These are phyloP conservation scores for Ceratocystis ficicola DNA, from an alignment of 2,329 filamentous ascomycete genomes.

Conservation along the genomic window DNA sequence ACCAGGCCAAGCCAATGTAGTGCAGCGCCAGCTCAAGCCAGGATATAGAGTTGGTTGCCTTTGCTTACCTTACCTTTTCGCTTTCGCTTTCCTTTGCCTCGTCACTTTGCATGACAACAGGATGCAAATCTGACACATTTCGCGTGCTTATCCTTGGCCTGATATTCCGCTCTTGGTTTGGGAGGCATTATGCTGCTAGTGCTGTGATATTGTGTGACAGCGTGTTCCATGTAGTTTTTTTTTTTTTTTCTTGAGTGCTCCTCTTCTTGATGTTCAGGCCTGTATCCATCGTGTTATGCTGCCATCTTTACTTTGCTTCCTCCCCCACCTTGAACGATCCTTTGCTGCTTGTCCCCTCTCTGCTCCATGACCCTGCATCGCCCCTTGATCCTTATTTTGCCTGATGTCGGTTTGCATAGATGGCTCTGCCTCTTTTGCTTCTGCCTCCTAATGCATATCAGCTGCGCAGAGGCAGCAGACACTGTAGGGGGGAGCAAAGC, in stretches of 20 bases:
- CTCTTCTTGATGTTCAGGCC: not conserved
- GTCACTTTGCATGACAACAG: constrained; percentile 8
- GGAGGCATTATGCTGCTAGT: constrained; percentile 3
- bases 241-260: not conserved
- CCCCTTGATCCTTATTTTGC: constrained; percentile 7
- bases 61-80: not conserved
- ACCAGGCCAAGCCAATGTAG: not conserved
- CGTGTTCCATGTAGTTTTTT: not conserved
- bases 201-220: not conserved
- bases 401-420: not conserved
- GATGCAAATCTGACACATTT: constrained; percentile 7
- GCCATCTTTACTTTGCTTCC: constrained; percentile 14
- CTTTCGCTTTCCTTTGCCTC: not conserved
- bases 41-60: not conserved
- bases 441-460: too few species aligned
- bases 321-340: constrained; percentile 23
- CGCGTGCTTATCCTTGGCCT: not conserved
- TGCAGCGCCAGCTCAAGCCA: not conserved
- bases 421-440: too few species aligned
- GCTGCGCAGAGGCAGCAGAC: too few species aligned
- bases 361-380: constrained; percentile 19
- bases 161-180: not conserved
- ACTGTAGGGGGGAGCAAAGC: not conserved
- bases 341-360: constrained; percentile 16
- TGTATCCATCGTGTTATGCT: not conserved